Conservation (phyloP, 306 rosid genomes). For the Canavalia ensiformis region DNA sequence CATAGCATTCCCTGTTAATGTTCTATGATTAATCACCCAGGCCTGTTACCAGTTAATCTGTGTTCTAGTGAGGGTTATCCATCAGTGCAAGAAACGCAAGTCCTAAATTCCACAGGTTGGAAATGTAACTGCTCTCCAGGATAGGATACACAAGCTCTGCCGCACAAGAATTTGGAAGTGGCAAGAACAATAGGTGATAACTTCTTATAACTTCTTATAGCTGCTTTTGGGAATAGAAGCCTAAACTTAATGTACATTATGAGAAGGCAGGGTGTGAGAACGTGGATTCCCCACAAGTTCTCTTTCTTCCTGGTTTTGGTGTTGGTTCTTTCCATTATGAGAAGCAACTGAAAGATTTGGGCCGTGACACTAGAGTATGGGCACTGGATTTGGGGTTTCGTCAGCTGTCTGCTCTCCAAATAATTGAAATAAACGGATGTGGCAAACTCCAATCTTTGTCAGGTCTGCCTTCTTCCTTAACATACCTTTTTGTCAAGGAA, state of each 20-base stretch:
- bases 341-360: constrained; percentile 89
- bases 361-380: constrained; percentile 79
- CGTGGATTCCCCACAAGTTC: constrained; percentile 65
- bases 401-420: constrained; percentile 23
- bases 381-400: constrained; percentile 74
- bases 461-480: constrained; percentile 39
- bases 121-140: too few relatives aligned
- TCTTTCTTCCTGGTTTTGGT: constrained; percentile 94
- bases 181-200: constrained; percentile 36
- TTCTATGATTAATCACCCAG: too few relatives aligned
- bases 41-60: too few relatives aligned
- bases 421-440: constrained; percentile 44
- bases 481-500: neutral
- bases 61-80: too few relatives aligned
- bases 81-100: too few relatives aligned
- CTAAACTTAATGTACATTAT: constrained; percentile 79
- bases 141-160: too few relatives aligned
- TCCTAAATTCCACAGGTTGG: too few relatives aligned
- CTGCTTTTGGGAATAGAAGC: constrained; percentile 87
- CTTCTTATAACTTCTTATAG: constrained; percentile 28
- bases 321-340: constrained; percentile 89
- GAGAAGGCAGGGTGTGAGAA: constrained; percentile 77
- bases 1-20: too few relatives aligned
- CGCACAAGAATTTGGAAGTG: too few relatives aligned
- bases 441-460: constrained; percentile 16